phyloP scores from a whole-genome alignment of 139 green algal genomes.

The Picochlorum sp. region DNA sequence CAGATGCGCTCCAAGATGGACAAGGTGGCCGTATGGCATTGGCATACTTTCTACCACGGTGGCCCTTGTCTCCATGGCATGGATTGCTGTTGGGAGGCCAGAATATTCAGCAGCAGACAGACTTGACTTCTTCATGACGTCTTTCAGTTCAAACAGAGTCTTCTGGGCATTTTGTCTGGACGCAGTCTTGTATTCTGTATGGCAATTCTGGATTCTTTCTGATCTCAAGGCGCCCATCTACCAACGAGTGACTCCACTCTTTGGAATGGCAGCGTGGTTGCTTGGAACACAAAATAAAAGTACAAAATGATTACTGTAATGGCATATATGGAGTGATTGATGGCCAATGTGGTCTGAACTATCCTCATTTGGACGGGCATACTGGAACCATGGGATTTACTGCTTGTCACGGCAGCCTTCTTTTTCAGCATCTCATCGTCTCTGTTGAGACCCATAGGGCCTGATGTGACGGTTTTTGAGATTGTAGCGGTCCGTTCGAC shows the following conservation, averaged over 20 bases:
- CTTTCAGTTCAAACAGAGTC: constrained; percentile 41
- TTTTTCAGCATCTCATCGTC: background rate
- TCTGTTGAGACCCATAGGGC: constrained; percentile 1
- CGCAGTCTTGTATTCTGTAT: constrained; percentile 59
- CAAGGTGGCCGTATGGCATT: constrained; percentile 4
- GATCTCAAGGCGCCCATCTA: constrained; percentile 16
- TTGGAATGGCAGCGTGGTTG: constrained; percentile 58
- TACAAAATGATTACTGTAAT: no score
- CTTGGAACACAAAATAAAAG: background rate
- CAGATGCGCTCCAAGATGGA: background rate
- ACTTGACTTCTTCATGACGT: constrained; percentile 30
- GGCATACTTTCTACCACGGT: constrained; percentile 23
- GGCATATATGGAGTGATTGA: no score
- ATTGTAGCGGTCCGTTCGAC: constrained; percentile 1
- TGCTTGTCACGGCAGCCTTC: constrained; percentile 7
- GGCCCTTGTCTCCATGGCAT: constrained; percentile 52
- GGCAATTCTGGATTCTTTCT: constrained; percentile 59
- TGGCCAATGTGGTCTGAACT: no score
- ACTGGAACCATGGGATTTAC: background rate
- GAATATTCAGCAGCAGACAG: constrained; percentile 52
- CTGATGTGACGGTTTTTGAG: constrained; percentile 2
- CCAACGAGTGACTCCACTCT: constrained; percentile 64
- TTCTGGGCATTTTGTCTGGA: constrained; percentile 81
- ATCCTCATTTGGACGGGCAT: no score
- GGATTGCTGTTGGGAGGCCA: constrained; percentile 47